Evolutionary conservation across 1,284 basidiomycete genomes (phyloP).

Genomic region (Ustilago cynodontis): DNA sequence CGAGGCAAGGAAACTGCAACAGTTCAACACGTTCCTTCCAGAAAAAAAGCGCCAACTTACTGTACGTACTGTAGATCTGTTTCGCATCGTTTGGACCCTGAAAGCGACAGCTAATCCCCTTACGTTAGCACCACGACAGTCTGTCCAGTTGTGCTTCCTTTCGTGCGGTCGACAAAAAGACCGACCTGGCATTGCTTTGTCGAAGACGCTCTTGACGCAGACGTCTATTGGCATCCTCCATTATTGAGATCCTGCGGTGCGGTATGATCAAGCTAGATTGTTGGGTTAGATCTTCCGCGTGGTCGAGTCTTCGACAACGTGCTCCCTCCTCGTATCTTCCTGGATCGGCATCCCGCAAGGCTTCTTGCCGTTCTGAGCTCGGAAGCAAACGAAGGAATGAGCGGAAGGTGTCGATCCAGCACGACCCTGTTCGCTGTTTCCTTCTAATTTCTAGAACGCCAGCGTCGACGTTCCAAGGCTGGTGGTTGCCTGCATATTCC

Average conservation of each 20-base stretch:
- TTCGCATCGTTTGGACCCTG: neutral
- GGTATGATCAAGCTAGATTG: too few species aligned
- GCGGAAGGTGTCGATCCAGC: neutral
- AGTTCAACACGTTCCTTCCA: conserved; percentile 2
- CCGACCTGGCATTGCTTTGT: too few species aligned
- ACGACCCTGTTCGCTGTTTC: too few species aligned
- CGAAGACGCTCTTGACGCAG: too few species aligned
- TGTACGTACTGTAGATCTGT: too few species aligned
- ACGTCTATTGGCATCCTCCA: neutral
- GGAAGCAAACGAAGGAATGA: neutral
- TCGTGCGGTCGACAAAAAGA: too few species aligned
- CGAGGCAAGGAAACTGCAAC: neutral
- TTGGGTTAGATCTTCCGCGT: neutral
- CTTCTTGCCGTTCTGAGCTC: neutral
- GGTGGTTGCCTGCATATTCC: neutral
- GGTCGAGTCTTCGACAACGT: neutral
- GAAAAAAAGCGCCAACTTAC: too few species aligned
- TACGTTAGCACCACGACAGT: neutral
- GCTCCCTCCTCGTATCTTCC: neutral
- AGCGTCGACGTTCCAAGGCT: neutral
- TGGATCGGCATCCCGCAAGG: neutral
- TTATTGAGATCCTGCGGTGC: neutral
- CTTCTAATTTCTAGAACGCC: neutral
- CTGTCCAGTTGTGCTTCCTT: too few species aligned
- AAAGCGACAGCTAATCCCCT: too few species aligned